Evolutionary conservation across 1,284 basidiomycete species (phyloP), one percentile per base, ranked within the genome.

Genomic region (Fomitopsis palustris): DNA sequence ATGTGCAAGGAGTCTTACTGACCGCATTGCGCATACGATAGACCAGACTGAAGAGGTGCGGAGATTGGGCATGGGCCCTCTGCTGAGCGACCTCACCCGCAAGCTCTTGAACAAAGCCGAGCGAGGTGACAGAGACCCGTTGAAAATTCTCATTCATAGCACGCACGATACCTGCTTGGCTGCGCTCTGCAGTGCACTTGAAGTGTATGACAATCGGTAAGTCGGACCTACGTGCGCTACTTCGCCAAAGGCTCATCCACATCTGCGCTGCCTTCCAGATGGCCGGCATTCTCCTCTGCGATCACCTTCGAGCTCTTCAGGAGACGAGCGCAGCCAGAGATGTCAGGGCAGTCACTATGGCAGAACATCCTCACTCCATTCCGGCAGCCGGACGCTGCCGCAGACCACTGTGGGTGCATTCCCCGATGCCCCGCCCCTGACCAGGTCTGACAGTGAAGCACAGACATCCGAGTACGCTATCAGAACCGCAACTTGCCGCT

Each of bases 101-200:
- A 88, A 86, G 67, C 86, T 93, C 82, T 77, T 81, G 57, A 69
- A 69, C 47, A 87, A 87, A 66, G 76, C 77, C 1, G 73, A 78
- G 14, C 67, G 76, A 39, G 78, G 76, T 16, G 71, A 73, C 2
- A 66, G 75, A 14, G 79, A 85, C 59, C 77, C 79, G 6, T 69
- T 84, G 58, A 88, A 85, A 69, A 75, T 91, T 25, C 79, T 90
- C 16, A 78, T 93, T 7, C 84, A 89, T 64, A 81, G 80, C 60
- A 88, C 90, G 59, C 91, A 94, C 68, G 92, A 94, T 69, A 90
- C 90, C 1, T 83, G 85, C 0, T 72, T 94, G 16, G 90, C 90
- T 1, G 90, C 81, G 0, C 65, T 93, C 45, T 80, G 83, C 45
- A 77, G 78, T 23, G 88, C 90, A 2, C 75, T 94, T 2, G 91